Evolutionary conservation across 352 stramenopile genomes (phyloP).

Genomic region (Phytopythium cucurbitacearum): DNA sequence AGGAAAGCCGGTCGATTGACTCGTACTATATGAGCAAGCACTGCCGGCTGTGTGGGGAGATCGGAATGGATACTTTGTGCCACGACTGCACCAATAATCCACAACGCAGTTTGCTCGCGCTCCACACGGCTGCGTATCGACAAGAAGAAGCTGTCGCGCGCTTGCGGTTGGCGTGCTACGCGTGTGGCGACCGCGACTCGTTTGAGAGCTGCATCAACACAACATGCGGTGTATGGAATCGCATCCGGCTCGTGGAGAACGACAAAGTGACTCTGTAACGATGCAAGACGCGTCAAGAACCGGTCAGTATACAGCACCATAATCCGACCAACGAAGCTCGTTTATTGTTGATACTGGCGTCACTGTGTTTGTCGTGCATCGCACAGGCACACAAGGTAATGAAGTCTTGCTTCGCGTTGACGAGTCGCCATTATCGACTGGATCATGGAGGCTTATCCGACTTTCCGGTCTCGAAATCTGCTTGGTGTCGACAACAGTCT

Average conservation of each 20-base stretch:
- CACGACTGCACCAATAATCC: conserved; percentile 43
- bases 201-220: conserved; percentile 46
- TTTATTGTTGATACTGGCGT: no score
- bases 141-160: conserved; percentile 37
- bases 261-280: conserved; percentile 30
- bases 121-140: conserved; percentile 34
- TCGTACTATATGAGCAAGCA: conserved; percentile 84
- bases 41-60: conserved; percentile 63
- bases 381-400: no score
- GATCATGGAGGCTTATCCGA: no score
- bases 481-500: no score
- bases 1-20: conserved; percentile 55
- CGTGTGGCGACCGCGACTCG: conserved; percentile 50
- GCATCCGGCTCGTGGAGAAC: conserved; percentile 31
- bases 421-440: no score
- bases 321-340: background rate
- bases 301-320: conserved; percentile 4
- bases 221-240: conserved; percentile 66
- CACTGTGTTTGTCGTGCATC: no score
- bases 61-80: conserved; percentile 54
- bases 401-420: no score
- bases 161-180: conserved; percentile 34
- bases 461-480: no score
- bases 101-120: conserved; percentile 63
- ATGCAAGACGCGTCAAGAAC: no score